Base-by-base conservation (phyloP, 2,329 filamentous ascomycete genomes). In the Fusarium nanum region DNA sequence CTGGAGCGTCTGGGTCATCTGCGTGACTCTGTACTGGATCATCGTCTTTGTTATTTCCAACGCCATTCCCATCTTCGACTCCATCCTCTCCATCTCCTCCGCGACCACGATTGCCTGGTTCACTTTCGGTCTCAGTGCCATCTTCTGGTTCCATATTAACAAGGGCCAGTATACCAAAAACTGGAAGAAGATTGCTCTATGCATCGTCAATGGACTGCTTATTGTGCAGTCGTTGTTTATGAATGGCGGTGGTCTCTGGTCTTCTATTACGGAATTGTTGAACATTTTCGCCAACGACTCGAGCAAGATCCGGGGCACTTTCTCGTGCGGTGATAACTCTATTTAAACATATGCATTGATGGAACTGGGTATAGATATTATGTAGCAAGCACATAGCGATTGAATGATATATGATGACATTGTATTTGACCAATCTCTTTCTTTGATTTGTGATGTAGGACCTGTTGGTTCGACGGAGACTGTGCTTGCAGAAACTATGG, bases 51-150 rank as follows among this genome's bases (percentile, higher is more conserved):
- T 79, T 16, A 70, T 80, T 22, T 78, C 78, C 45, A 79, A 78
- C 53, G 77, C 78, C 10, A 78, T 81, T 13, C 79, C 79, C 9
- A 71, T 80, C 37, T 80, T 81, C 52, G 76, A 80, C 62, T 79
- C 78, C 2, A 80, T 80, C 56, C 71, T 80, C 23, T 72, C 76
- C 11, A 79, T 80, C 45, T 77, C 78, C 0, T 78, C 76, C 1
- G 78, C 78, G 1, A 78, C 77, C 0, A 76, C 78, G 9, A 76
- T 80, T 13, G 77, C 78, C 1, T 80, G 78, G 78, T 79, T 78
- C 25, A 79, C 78, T 0, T 80, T 79, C 48, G 78, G 78, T 27
- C 73, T 80, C 27, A 75, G 74, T 25, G 77, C 73, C 28, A 67
- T 80, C 3, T 77, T 80, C 54, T 80, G 78, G 78, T 76, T 79